Conservation (phyloP, 257 asterid species). For the Penstemon barbatus region DNA sequence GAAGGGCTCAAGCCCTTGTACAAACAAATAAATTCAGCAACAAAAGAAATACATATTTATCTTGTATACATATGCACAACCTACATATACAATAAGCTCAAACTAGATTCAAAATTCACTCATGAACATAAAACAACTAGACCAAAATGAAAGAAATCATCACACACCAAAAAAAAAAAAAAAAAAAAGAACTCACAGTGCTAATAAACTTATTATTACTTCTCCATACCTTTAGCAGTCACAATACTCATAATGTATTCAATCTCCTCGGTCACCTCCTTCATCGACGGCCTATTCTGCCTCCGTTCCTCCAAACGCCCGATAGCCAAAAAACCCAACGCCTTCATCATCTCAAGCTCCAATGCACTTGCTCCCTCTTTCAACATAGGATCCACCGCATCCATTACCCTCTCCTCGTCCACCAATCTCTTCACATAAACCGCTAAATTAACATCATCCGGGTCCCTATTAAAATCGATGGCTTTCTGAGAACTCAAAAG, state of each 20-base stretch:
- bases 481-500: slow-evolving; percentile 86
- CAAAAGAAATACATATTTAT: too few species aligned
- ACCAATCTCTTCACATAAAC: slow-evolving; percentile 74
- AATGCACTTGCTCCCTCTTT: slow-evolving; percentile 57
- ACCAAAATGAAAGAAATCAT: neutral
- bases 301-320: slow-evolving; percentile 85
- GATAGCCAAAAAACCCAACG: slow-evolving; percentile 73
- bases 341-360: slow-evolving; percentile 88
- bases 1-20: too few species aligned
- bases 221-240: slow-evolving; percentile 38
- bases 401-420: slow-evolving; percentile 78
- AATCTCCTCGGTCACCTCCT: slow-evolving; percentile 85
- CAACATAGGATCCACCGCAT: slow-evolving; percentile 67
- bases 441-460: slow-evolving; percentile 86
- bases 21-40: too few species aligned
- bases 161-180: neutral
- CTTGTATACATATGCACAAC: too few species aligned
- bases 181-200: neutral
- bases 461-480: slow-evolving; percentile 61
- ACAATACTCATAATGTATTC: slow-evolving; percentile 68
- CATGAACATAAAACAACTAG: too few species aligned
- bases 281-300: slow-evolving; percentile 92
- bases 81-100: too few species aligned
- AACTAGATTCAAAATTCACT: too few species aligned
- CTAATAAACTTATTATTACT: neutral